phyloP scores from a whole-genome alignment of 352 stramenopile species.

The Heterotrichella gracilis region DNA sequence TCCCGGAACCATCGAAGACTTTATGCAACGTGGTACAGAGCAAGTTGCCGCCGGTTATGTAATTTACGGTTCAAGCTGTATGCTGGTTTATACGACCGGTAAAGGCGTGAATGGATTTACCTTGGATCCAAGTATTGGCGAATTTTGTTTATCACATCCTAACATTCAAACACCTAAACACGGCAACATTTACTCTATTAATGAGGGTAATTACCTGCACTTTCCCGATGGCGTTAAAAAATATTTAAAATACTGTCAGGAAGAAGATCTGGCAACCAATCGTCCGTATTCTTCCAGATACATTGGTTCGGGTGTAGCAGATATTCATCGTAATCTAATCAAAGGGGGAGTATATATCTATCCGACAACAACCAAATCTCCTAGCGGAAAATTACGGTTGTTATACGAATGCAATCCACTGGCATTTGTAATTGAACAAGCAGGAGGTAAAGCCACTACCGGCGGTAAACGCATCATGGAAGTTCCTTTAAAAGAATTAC shows the following conservation, averaged over 20 bases:
- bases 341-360: slow-evolving; percentile 95
- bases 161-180: slow-evolving; percentile 33
- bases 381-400: slow-evolving; percentile 61
- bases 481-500: not conserved
- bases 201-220: slow-evolving; percentile 73
- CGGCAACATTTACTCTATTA: slow-evolving; percentile 76
- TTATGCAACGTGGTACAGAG: slow-evolving; percentile 39
- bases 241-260: slow-evolving; percentile 46
- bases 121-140: slow-evolving; percentile 77
- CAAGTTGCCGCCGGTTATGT: slow-evolving; percentile 84
- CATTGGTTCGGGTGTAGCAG: slow-evolving; percentile 87
- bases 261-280: slow-evolving; percentile 22
- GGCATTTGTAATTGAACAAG: slow-evolving; percentile 88
- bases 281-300: slow-evolving; percentile 46
- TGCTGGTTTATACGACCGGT: slow-evolving; percentile 52
- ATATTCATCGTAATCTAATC: slow-evolving; percentile 86
- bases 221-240: slow-evolving; percentile 62
- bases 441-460: slow-evolving; percentile 65
- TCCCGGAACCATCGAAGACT: not conserved
- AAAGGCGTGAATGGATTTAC: slow-evolving; percentile 74
- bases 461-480: slow-evolving; percentile 25
- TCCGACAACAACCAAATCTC: slow-evolving; percentile 58
- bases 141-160: slow-evolving; percentile 49
- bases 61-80: slow-evolving; percentile 78
- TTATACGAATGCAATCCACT: slow-evolving; percentile 98